phyloP scores from a whole-genome alignment of 257 asterid genomes.

The Solanum appendiculatum region DNA sequence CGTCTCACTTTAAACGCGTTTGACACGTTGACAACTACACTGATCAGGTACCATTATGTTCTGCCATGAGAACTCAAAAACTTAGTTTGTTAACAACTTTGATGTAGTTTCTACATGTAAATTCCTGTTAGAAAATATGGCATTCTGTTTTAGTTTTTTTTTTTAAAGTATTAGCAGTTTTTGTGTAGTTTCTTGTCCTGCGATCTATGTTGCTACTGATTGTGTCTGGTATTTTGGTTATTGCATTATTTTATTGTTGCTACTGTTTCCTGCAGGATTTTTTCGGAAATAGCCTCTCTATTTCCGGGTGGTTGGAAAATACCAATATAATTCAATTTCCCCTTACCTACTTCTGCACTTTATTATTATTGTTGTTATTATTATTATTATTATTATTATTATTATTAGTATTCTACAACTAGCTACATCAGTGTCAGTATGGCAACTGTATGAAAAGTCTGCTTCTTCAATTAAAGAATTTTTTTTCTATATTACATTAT shows the following conservation, averaged over 20 bases:
- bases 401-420: neutral
- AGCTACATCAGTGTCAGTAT: neutral
- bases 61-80: neutral
- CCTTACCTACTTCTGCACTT: neutral
- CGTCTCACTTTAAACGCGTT: neutral
- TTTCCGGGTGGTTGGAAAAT: neutral
- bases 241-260: neutral
- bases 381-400: neutral
- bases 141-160: neutral
- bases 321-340: neutral
- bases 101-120: neutral
- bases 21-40: neutral
- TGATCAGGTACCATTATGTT: neutral
- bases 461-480: neutral
- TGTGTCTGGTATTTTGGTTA: neutral
- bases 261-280: neutral
- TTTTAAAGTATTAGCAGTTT: neutral
- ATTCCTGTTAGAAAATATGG: neutral
- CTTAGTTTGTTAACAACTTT: neutral
- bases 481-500: neutral
- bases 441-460: neutral
- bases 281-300: neutral
- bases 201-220: neutral
- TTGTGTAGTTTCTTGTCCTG: no score
- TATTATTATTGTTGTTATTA: neutral